These are phyloP conservation scores for Collybia sp. DNA, from an alignment of 768 basidiomycete species.

Conservation along the genomic window DNA sequence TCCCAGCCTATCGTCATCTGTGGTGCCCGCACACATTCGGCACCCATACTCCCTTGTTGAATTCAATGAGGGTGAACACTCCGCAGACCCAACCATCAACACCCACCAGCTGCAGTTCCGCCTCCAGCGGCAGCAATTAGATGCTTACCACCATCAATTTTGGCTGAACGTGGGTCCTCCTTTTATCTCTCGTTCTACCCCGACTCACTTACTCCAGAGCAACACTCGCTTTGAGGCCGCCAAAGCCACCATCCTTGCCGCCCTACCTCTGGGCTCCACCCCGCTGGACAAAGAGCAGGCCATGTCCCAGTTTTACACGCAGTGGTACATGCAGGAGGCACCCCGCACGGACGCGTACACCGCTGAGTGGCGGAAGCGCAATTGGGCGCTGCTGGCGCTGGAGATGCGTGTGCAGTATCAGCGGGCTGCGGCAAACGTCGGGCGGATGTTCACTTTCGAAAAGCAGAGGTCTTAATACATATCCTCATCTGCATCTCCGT, in stretches of 20 bases:
- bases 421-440: constrained; percentile 30
- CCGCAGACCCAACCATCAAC: constrained; percentile 18
- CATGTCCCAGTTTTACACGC: constrained; percentile 66
- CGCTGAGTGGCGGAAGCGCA: constrained; percentile 62
- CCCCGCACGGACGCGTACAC: constrained; percentile 55
- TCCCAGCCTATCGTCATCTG: constrained; percentile 25
- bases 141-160: constrained; percentile 72
- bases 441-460: constrained; percentile 16
- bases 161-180: constrained; percentile 73
- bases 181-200: neutral
- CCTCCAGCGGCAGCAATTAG: constrained; percentile 65
- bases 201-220: constrained; percentile 38
- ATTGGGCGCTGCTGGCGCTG: constrained; percentile 49
- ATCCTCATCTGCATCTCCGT: neutral
- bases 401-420: constrained; percentile 53
- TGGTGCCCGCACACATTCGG: constrained; percentile 22
- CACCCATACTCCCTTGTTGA: constrained; percentile 82
- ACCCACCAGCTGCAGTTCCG: constrained; percentile 65
- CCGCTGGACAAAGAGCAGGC: constrained; percentile 59
- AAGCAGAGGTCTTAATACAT: constrained; percentile 6
- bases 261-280: constrained; percentile 47
- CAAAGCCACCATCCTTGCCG: constrained; percentile 51
- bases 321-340: constrained; percentile 72
- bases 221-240: constrained; percentile 78
- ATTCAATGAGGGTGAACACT: constrained; percentile 32